phyloP scores from a whole-genome alignment of 1,284 basidiomycete species.

The Coniferiporia weirii region DNA sequence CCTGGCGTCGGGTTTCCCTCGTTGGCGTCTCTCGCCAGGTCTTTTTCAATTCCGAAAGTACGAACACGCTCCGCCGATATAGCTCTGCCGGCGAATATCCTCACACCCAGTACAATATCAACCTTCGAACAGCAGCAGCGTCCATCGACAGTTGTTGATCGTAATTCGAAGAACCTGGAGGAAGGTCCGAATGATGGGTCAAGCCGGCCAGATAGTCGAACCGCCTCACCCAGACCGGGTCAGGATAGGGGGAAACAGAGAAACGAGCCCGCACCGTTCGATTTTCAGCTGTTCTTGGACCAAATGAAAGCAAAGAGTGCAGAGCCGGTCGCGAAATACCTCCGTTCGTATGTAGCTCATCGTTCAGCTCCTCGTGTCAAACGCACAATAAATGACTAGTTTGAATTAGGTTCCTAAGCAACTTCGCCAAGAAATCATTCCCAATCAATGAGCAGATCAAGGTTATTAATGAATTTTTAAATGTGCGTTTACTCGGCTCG shows the following conservation, averaged over 20 bases:
- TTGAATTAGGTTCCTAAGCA: slow-evolving; percentile 72
- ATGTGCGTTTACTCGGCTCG: slow-evolving; percentile 44
- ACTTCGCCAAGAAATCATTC: slow-evolving; percentile 86
- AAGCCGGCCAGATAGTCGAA: background rate
- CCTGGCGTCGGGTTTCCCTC: slow-evolving; percentile 46
- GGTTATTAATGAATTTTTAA: slow-evolving; percentile 88
- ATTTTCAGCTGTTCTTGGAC: slow-evolving; percentile 85
- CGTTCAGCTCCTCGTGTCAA: slow-evolving; percentile 8
- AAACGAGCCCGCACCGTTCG: slow-evolving; percentile 51
- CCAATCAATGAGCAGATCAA: slow-evolving; percentile 89
- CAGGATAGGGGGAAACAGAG: slow-evolving; percentile 23
- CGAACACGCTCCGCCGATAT: slow-evolving; percentile 56
- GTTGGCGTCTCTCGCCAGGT: slow-evolving; percentile 57
- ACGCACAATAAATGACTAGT: background rate
- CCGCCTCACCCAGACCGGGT: background rate
- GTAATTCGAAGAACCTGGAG: background rate
- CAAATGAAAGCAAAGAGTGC: slow-evolving; percentile 83
- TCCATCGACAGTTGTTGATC: background rate
- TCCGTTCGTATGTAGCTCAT: slow-evolving; percentile 67
- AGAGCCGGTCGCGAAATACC: slow-evolving; percentile 86
- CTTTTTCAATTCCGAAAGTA: slow-evolving; percentile 48
- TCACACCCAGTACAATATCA: slow-evolving; percentile 54
- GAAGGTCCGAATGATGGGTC: background rate
- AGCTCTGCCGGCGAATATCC: slow-evolving; percentile 40
- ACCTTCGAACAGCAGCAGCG: slow-evolving; percentile 5